Base-by-base conservation (phyloP, 148 eudicot genomes). In the Talinum fruticosum region DNA sequence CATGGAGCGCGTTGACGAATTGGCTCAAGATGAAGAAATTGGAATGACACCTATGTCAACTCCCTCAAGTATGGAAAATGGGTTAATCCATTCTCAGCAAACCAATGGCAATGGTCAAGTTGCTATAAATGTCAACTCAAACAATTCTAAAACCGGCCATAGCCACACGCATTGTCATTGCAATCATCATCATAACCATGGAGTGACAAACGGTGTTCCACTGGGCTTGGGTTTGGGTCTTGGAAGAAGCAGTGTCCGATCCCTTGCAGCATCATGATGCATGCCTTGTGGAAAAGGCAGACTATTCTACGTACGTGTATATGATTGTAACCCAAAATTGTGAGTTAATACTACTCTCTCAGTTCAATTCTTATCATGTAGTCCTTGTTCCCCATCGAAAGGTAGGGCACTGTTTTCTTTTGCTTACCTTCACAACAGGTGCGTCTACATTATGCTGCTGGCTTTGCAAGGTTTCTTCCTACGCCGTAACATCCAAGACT, bases 221-320 rank as follows among this genome's bases (percentile, higher is more conserved):
- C 44, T 66, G 67, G 98, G 98, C 35, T 85, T 92, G 84, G 97
- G 94, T 65, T 83, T 90, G 59, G 97, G 97, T 54, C 85, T 93
- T 21, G 99, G 91, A 49, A 82, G 89, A 75, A 88, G 82, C 73
- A 69, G 36, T 34, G 32, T 84, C 26, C 96, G 87, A 53, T 80
- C 97, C 8, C 85, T 80, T 21, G 71, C 78, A 76, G 86, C 92
- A 66, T 83, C 84, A n/a, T 91, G 84, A 87, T 75, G 75, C 75
- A 24, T 51, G n/a, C 18, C n/a, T 19, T 8, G 28, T 54, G 51
- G 34, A 53, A 54, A 49, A 66, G 67, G 66, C 32, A 62, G 7
- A 33, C 65, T 69, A 45, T 41, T 66, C 47, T 75, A 75, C 78
- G 26, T 45, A n/a, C n/a, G 64, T 83, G 85, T 83, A 83, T 74